phyloP scores from a whole-genome alignment of 1,284 basidiomycete genomes.

The Ceratobasidium sp. region DNA sequence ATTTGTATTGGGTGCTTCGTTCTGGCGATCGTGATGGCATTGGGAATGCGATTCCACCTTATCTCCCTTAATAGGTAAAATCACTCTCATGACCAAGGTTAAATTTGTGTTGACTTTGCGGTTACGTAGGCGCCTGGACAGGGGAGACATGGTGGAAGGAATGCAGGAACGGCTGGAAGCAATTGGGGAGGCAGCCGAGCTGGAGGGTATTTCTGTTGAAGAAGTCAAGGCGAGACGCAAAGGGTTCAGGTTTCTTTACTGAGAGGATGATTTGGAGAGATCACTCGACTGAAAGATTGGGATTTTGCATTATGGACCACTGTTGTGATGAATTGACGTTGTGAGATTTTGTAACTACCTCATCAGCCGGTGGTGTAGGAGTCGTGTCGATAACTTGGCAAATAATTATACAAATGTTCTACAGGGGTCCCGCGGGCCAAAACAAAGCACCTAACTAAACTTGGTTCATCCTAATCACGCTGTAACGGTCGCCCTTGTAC shows the following conservation, averaged over 20 bases:
- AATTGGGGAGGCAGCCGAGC: constrained; percentile 21
- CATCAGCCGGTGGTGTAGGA: too few species aligned
- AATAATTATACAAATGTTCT: constrained; percentile 28
- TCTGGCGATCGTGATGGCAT: constrained; percentile 62
- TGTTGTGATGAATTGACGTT: too few species aligned
- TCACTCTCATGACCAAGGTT: not conserved
- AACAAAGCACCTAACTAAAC: not conserved
- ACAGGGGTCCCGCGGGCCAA: not conserved
- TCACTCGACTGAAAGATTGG: too few species aligned
- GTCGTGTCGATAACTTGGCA: not conserved
- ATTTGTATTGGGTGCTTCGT: constrained; percentile 61
- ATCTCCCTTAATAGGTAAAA: constrained; percentile 57
- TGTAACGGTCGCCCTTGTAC: not conserved
- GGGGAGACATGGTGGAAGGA: constrained; percentile 26
- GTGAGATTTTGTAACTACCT: too few species aligned
- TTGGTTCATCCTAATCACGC: too few species aligned
- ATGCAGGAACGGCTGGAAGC: constrained; percentile 26
- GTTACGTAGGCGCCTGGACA: constrained; percentile 20
- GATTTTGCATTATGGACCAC: too few species aligned
- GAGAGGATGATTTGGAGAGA: too few species aligned
- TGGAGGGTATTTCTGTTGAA: constrained; percentile 25
- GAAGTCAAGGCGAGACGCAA: constrained; percentile 17
- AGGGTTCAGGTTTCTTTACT: constrained; percentile 39
- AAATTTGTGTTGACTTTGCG: not conserved
- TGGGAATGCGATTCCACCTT: constrained; percentile 63